Conservation (phyloP, 2,329 filamentous ascomycete species). For the Ophiostoma quercus region DNA sequence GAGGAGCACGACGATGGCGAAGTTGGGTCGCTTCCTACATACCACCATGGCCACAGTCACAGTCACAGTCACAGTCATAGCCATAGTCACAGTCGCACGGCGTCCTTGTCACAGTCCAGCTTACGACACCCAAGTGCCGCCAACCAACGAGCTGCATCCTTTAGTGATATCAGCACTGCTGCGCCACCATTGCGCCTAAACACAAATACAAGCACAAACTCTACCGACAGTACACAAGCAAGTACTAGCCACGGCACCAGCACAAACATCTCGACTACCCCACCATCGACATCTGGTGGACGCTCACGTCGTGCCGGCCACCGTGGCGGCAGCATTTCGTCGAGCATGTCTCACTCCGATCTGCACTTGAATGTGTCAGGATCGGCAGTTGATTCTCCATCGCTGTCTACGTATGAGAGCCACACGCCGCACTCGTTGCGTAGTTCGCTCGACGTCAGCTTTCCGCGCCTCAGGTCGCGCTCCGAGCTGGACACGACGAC, state of each 20-base stretch:
- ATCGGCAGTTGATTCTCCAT: constrained; percentile 29
- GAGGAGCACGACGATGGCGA: constrained; percentile 34
- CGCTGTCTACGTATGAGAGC: constrained; percentile 22
- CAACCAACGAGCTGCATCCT: constrained; percentile 40
- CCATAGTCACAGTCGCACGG: constrained; percentile 30
- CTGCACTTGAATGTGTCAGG: constrained; percentile 37
- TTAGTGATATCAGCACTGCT: constrained; percentile 35
- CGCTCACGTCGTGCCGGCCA: constrained; percentile 19
- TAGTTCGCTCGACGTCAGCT: constrained; percentile 53
- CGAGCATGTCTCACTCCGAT: constrained; percentile 44
- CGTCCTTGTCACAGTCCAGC: constrained; percentile 31
- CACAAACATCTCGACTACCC: background rate
- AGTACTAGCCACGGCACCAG: background rate
- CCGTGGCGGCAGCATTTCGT: constrained; percentile 33
- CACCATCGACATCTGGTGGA: constrained; percentile 26
- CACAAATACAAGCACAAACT: constrained; percentile 30
- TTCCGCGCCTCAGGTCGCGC: constrained; percentile 53
- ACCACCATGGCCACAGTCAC: constrained; percentile 22
- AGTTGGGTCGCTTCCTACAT: constrained; percentile 24
- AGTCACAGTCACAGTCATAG: background rate
- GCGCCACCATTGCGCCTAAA: constrained; percentile 37
- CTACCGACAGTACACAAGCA: background rate
- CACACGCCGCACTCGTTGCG: constrained; percentile 41
- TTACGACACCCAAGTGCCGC: constrained; percentile 37
- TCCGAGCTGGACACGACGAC: constrained; percentile 53